Conservation (phyloP, 129 eudicot species). For the Flaveria brownii region DNA sequence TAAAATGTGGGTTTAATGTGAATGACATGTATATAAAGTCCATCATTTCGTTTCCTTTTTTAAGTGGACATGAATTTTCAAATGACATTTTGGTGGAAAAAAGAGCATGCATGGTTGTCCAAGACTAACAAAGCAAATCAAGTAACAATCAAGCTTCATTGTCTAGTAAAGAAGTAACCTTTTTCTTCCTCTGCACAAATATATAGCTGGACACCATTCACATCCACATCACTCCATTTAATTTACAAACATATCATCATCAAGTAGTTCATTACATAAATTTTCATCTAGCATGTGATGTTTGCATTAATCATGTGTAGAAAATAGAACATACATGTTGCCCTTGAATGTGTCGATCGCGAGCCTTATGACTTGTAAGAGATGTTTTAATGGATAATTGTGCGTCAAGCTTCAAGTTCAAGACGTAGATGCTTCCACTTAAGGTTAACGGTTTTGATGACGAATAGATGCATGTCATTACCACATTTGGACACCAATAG, state of each 20-base stretch:
- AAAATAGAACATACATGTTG: too few species aligned
- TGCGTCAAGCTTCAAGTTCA: too few species aligned
- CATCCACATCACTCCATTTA: constrained; percentile 20
- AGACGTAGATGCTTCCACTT: too few species aligned
- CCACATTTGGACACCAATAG: too few species aligned
- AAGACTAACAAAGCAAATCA: constrained; percentile 2
- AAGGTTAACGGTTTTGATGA: too few species aligned
- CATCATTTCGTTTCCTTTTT: background rate
- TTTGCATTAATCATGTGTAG: too few species aligned
- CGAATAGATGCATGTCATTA: too few species aligned
- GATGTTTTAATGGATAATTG: too few species aligned
- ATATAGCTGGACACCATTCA: constrained; percentile 38
- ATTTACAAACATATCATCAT: background rate
- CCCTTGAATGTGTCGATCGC: too few species aligned
- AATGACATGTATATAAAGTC: constrained; percentile 1
- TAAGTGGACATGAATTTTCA: constrained; percentile 6
- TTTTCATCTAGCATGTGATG: background rate
- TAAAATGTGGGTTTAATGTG: background rate
- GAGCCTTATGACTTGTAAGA: too few species aligned
- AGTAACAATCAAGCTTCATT: background rate
- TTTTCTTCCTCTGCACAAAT: background rate
- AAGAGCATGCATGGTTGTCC: constrained; percentile 2
- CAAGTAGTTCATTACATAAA: background rate
- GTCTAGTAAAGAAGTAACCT: constrained; percentile 10
- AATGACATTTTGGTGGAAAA: background rate